Evolutionary conservation across 305 asterid genomes (phyloP).

Genomic region (Solanum aculeatissimum): DNA sequence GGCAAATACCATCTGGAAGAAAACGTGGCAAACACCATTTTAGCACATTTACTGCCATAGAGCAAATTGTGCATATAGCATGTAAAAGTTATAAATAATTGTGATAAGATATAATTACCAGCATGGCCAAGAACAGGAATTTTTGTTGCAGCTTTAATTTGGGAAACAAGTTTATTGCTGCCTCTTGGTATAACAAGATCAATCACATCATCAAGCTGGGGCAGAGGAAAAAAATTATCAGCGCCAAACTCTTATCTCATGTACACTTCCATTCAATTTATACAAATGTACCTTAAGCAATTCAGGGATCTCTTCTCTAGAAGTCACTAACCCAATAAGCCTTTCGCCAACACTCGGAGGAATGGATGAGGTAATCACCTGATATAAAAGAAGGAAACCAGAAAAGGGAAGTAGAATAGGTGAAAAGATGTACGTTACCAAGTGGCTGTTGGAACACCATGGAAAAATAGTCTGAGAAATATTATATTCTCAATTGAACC

Average conservation of each 20-base stretch:
- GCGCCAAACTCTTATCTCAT: not conserved
- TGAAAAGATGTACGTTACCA: not conserved
- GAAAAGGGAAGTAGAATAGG: constrained; percentile 4
- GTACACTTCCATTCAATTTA: not conserved
- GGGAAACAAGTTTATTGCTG: constrained; percentile 92
- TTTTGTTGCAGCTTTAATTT: constrained; percentile 88
- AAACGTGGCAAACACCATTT: constrained; percentile 9
- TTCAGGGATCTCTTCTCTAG: constrained; percentile 95
- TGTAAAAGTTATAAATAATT: not conserved
- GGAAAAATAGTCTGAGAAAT: not conserved
- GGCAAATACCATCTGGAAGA: constrained; percentile 90
- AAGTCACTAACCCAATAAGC: constrained; percentile 89
- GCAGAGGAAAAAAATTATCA: constrained; percentile 19
- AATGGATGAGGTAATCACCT: constrained; percentile 86
- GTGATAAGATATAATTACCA: constrained; percentile 28
- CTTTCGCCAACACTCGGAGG: constrained; percentile 67
- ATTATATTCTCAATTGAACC: constrained; percentile 29
- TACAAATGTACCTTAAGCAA: constrained; percentile 70
- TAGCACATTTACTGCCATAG: not conserved
- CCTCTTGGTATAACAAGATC: constrained; percentile 99
- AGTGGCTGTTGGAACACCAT: not conserved
- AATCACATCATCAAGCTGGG: constrained; percentile 90
- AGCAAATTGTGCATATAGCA: not conserved
- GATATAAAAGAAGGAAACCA: constrained; percentile 3
- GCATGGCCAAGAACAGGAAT: constrained; percentile 99